Evolutionary conservation across 116 monocot species (phyloP).

Genomic region (Iris pallida): DNA sequence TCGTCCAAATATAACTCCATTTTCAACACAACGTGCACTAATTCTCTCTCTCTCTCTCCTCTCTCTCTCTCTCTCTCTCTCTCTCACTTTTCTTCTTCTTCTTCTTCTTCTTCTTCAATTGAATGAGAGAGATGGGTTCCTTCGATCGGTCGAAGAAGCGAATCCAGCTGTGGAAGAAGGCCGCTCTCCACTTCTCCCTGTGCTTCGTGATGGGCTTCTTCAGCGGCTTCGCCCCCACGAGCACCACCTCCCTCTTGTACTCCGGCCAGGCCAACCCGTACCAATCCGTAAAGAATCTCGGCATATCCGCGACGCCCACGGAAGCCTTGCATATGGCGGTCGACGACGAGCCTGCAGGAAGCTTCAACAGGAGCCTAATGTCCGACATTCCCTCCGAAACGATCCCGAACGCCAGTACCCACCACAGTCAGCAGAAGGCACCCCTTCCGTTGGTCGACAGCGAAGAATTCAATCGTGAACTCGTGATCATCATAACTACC

Average conservation of each 20-base stretch:
- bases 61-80: no score
- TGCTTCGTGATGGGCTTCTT: conserved; percentile 94
- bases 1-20: no score
- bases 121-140: conserved; percentile 29
- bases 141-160: conserved; percentile 53
- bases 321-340: not conserved
- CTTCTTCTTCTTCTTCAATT: no score
- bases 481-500: conserved; percentile 50
- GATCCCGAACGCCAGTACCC: not conserved
- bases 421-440: not conserved
- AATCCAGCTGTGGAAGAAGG: conserved; percentile 77
- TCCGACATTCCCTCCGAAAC: not conserved
- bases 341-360: not conserved
- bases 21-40: no score
- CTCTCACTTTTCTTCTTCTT: no score
- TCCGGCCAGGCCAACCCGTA: conserved; percentile 4
- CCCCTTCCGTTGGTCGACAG: no score
- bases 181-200: conserved; percentile 79
- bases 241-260: conserved; percentile 34
- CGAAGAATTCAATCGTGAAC: not conserved
- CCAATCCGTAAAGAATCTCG: not conserved
- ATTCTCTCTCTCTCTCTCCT: no score
- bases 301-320: not conserved
- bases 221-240: conserved; percentile 77
- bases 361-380: not conserved